Base-by-base conservation (phyloP, 2,329 filamentous ascomycete genomes). In the Colletotrichum spinosum region DNA sequence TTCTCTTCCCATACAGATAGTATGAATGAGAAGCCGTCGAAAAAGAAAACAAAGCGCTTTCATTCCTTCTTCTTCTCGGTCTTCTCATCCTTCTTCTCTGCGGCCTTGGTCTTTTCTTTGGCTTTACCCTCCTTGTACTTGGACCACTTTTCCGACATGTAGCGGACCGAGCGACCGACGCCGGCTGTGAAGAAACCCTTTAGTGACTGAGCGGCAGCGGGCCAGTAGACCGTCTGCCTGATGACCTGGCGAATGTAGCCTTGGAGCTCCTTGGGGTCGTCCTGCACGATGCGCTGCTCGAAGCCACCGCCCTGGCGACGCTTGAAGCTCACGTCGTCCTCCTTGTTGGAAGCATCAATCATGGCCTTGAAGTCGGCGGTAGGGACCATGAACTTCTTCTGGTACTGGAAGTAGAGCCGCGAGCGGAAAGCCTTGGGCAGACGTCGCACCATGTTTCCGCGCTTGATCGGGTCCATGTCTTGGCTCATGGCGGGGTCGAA, bases 381-480 rank as follows among this genome's bases (percentile, higher is more conserved):
- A 0, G 95, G 93, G 48, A 99, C 96, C 60, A 87, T 86, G 73
- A 94, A 97, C 73, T 97, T 95, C 75, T 91, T 90, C 77, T 97
- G 94, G 77, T 97, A 99, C 72, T 94, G 90, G 77, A 97, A 97
- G 80, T 99, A 99, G 0, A 99, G 83, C 65, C 93, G 94, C 58
- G 92, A 88, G 42, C 96, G 88, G 84, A 99, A 98, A 6, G 89
- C 85, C 72, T 91, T 91, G 4, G 96, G 96, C 10, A 99, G 83
- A 11, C 96, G 90, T 6, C 96, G 89, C 9, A 99, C 95, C 93
- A 99, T 99, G 78, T 99, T 99, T 15, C 92, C 93, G 62, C 96
- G 90, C 73, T 92, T 94, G 63, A 92, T 81, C 0, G 94, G 92
- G 72, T 97, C 92, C 94, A 98, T 97, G 73, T 98, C 94, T 78